phyloP scores from a whole-genome alignment of 306 rosid genomes.

The Vachellia collinsii region DNA sequence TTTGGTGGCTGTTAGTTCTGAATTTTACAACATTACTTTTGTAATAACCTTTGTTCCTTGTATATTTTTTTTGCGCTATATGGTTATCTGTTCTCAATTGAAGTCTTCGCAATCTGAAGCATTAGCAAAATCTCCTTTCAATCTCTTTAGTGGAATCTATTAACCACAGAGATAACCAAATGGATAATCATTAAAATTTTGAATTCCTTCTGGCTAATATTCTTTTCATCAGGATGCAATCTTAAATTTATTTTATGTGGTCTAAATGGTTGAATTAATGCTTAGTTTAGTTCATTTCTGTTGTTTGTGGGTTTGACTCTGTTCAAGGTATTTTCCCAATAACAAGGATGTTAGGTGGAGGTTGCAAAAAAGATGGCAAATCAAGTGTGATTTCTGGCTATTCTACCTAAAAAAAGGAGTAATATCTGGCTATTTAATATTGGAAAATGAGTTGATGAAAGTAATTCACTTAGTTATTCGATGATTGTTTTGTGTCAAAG shows the following conservation, averaged over 20 bases:
- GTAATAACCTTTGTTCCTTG: neutral
- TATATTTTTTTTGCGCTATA: neutral
- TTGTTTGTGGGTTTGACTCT: neutral
- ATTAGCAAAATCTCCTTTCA: neutral
- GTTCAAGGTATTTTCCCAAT: neutral
- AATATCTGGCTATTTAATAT: neutral
- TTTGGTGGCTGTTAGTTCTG: neutral
- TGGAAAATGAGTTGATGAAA: neutral
- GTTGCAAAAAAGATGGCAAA: neutral
- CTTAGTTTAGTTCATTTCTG: neutral
- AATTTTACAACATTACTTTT: neutral
- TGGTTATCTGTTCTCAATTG: neutral
- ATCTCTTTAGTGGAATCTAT: neutral
- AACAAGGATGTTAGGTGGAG: neutral
- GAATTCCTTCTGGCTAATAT: neutral
- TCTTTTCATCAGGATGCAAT: neutral
- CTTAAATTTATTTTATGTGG: neutral
- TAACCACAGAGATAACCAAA: neutral
- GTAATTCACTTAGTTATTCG: neutral
- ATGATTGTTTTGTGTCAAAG: neutral
- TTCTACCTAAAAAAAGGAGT: neutral
- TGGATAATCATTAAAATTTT: neutral
- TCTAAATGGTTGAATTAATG: neutral
- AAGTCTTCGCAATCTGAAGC: neutral
- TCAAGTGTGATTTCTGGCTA: neutral